Evolutionary conservation across 345 rosid species (phyloP).

Genomic region (Linum lewisii): DNA sequence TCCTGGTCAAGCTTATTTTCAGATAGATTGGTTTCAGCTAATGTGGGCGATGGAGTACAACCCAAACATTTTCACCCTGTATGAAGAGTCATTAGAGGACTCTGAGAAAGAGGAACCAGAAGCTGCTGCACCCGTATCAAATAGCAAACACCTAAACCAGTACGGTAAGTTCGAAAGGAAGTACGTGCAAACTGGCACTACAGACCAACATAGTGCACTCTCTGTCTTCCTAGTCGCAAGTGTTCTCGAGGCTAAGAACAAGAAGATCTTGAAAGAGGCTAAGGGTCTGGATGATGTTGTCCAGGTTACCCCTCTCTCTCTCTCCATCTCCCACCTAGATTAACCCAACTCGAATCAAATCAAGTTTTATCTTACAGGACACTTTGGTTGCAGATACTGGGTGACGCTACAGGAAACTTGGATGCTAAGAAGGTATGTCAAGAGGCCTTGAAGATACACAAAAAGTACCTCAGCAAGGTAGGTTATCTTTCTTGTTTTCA

Average conservation of each 20-base stretch:
- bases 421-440: slow-evolving; percentile 79
- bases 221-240: slow-evolving; percentile 82
- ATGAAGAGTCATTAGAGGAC: slow-evolving; percentile 31
- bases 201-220: slow-evolving; percentile 45
- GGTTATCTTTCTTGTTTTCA: slow-evolving; percentile 1
- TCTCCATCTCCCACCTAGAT: background rate
- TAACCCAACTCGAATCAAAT: no score
- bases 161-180: slow-evolving; percentile 78
- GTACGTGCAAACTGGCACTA: slow-evolving; percentile 38
- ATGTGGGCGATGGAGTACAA: slow-evolving; percentile 99
- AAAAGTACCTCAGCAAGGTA: slow-evolving; percentile 71
- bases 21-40: slow-evolving; percentile 49
- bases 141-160: slow-evolving; percentile 53
- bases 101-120: slow-evolving; percentile 9
- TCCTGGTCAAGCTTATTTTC: slow-evolving; percentile 11
- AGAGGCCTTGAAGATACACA: slow-evolving; percentile 75
- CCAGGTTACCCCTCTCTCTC: slow-evolving; percentile 34
- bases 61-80: slow-evolving; percentile 60
- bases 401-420: slow-evolving; percentile 55
- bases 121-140: slow-evolving; percentile 14
- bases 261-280: slow-evolving; percentile 73
- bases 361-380: slow-evolving; percentile 3
- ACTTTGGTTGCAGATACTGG: slow-evolving; percentile 49
- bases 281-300: slow-evolving; percentile 87
- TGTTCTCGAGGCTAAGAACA: slow-evolving; percentile 80